Conservation (phyloP, 805 yeast species). For the Zygosaccharomyces pseudorouxii region DNA sequence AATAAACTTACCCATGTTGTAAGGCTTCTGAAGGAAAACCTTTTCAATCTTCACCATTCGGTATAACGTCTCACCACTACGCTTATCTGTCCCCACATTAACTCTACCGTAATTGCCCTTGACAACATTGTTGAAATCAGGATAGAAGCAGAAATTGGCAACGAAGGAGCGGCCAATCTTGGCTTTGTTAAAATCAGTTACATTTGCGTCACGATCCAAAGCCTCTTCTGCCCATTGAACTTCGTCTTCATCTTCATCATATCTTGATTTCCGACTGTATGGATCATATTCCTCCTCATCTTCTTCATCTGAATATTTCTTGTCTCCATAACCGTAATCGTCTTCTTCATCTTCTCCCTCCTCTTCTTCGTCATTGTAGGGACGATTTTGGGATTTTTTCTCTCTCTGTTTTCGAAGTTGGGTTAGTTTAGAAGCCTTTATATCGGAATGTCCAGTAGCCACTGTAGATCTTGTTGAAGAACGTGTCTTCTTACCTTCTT, state of each 20-base stretch:
- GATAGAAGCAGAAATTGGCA: constrained; percentile 72
- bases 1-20: constrained; percentile 45
- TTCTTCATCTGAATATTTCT: constrained; percentile 37
- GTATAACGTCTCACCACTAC: constrained; percentile 61
- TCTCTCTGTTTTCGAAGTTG: constrained; percentile 76
- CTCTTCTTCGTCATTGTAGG: constrained; percentile 43
- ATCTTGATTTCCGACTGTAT: constrained; percentile 26
- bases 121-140: constrained; percentile 67
- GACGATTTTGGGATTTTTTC: constrained; percentile 47
- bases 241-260: constrained; percentile 43
- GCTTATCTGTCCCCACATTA: constrained; percentile 67
- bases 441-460: constrained; percentile 38
- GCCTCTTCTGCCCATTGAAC: constrained; percentile 47
- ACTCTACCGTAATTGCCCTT: constrained; percentile 77
- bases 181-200: constrained; percentile 65
- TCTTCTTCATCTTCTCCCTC: constrained; percentile 38
- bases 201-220: constrained; percentile 43
- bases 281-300: constrained; percentile 43
- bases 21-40: constrained; percentile 50
- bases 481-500: constrained; percentile 25
- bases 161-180: constrained; percentile 75
- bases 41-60: constrained; percentile 79
- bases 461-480: constrained; percentile 36
- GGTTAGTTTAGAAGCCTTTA: constrained; percentile 51
- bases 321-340: constrained; percentile 41